Conservation (phyloP, 2,329 filamentous ascomycete genomes). For the Corinectria fuckeliana region DNA sequence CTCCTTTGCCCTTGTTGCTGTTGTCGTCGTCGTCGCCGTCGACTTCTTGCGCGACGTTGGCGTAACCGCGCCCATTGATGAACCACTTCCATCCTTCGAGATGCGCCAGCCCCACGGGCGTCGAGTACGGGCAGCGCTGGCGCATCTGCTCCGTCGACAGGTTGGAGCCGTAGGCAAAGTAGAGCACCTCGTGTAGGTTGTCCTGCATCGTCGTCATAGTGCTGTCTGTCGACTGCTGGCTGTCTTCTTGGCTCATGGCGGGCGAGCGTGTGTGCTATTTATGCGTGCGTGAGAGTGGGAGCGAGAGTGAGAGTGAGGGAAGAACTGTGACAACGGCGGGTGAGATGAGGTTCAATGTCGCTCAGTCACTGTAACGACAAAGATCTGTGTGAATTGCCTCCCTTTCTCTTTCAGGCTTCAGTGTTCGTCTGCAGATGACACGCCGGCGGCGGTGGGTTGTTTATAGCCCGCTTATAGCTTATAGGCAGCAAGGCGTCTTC, state of each 20-base stretch:
- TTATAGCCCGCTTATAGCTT: slow-evolving; percentile 9
- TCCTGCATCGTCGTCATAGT: slow-evolving; percentile 45
- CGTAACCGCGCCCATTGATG: slow-evolving; percentile 71
- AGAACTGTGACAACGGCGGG: not conserved
- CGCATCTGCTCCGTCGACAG: slow-evolving; percentile 71
- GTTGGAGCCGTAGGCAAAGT: slow-evolving; percentile 77
- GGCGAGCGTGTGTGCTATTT: not conserved
- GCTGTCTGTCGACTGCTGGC: slow-evolving; percentile 46
- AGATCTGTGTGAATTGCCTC: not conserved
- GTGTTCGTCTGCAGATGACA: not conserved
- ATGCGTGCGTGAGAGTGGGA: slow-evolving; percentile 12
- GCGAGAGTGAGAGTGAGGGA: not conserved
- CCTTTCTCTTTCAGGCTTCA: not conserved
- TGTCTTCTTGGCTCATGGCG: slow-evolving; percentile 40
- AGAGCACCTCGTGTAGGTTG: slow-evolving; percentile 51
- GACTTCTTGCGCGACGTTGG: slow-evolving; percentile 64
- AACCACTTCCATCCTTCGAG: slow-evolving; percentile 67
- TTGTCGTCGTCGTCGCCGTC: slow-evolving; percentile 15
- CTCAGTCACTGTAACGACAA: too few relatives aligned
- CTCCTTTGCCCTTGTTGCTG: slow-evolving; percentile 13
- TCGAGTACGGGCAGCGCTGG: slow-evolving; percentile 63
- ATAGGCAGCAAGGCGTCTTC: slow-evolving; percentile 15
- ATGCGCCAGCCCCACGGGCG: slow-evolving; percentile 62
- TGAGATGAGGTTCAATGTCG: too few relatives aligned
- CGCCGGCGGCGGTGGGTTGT: not conserved